Evolutionary conservation across 1,139 yeast species (phyloP).

Genomic region (Saccharomyces hybrid): DNA sequence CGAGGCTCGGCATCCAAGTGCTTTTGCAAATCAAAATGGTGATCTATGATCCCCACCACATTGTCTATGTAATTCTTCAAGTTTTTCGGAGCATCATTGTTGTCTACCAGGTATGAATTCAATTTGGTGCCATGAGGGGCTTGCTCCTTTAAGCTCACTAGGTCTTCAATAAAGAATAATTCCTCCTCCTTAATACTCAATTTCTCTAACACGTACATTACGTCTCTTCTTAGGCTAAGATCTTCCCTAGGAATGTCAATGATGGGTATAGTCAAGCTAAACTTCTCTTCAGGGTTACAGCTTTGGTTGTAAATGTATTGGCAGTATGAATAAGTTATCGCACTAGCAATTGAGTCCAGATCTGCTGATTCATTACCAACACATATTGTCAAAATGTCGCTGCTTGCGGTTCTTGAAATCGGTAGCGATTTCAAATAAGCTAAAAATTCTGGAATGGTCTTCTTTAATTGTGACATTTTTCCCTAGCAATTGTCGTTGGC

Average conservation of each 20-base stretch:
- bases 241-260: slow-evolving; percentile 66
- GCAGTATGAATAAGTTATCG: slow-evolving; percentile 64
- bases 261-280: slow-evolving; percentile 44
- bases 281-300: slow-evolving; percentile 14
- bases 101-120: slow-evolving; percentile 68
- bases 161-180: slow-evolving; percentile 63
- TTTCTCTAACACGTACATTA: slow-evolving; percentile 45
- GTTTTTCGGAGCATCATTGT: slow-evolving; percentile 63
- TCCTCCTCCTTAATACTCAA: slow-evolving; percentile 43
- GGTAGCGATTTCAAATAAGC: slow-evolving; percentile 2
- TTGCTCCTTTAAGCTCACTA: slow-evolving; percentile 27
- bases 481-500: too few species aligned
- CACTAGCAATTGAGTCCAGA: slow-evolving; percentile 76
- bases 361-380: slow-evolving; percentile 79
- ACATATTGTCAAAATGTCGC: background rate
- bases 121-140: slow-evolving; percentile 18
- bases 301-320: slow-evolving; percentile 28
- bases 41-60: slow-evolving; percentile 69
- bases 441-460: slow-evolving; percentile 6
- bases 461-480: background rate
- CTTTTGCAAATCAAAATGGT: slow-evolving; percentile 67
- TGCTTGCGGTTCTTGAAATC: background rate
- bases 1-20: slow-evolving; percentile 46
- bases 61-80: slow-evolving; percentile 29
- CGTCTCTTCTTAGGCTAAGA: slow-evolving; percentile 62